These are phyloP conservation scores for Umbellularia californica DNA, from an alignment of 164 flowering plant genomes.

Conservation along the genomic window DNA sequence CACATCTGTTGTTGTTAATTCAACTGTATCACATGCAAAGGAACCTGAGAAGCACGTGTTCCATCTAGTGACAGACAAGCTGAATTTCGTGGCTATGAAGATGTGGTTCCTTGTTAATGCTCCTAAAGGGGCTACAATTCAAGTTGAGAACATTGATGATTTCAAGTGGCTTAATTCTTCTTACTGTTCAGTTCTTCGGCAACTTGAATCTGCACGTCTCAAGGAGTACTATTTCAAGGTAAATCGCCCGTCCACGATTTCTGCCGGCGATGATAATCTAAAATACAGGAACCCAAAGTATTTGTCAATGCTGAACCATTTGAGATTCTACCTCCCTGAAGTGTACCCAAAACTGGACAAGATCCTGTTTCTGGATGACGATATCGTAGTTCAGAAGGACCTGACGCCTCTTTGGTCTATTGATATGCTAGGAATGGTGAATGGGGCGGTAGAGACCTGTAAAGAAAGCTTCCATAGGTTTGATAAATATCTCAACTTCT, in stretches of 20 bases:
- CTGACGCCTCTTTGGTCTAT: constrained; percentile 82
- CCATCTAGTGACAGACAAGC: constrained; percentile 85
- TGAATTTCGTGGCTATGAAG: constrained; percentile 86
- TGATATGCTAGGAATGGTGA: constrained; percentile 86
- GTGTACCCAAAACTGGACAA: constrained; percentile 87
- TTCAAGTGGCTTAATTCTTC: constrained; percentile 97
- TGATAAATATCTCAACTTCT: constrained; percentile 93
- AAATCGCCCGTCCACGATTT: constrained; percentile 61
- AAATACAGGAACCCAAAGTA: constrained; percentile 96
- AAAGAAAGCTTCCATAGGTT: constrained; percentile 94
- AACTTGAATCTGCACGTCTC: constrained; percentile 78
- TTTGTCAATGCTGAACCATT: constrained; percentile 94
- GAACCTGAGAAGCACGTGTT: constrained; percentile 95
- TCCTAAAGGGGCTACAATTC: constrained; percentile 54
- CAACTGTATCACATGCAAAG: constrained; percentile 61
- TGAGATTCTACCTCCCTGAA: constrained; percentile 95
- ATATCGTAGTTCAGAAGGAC: constrained; percentile 95
- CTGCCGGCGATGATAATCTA: constrained; percentile 75
- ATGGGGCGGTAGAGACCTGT: constrained; percentile 97
- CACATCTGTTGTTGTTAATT: constrained; percentile 92
- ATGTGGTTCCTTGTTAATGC: constrained; percentile 89
- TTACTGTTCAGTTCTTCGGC: constrained; percentile 89
- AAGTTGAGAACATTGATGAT: constrained; percentile 79
- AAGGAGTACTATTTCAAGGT: constrained; percentile 90
- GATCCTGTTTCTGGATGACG: constrained; percentile 94